phyloP scores from a whole-genome alignment of 2,329 filamentous ascomycete genomes.

The Whalleya microplaca region DNA sequence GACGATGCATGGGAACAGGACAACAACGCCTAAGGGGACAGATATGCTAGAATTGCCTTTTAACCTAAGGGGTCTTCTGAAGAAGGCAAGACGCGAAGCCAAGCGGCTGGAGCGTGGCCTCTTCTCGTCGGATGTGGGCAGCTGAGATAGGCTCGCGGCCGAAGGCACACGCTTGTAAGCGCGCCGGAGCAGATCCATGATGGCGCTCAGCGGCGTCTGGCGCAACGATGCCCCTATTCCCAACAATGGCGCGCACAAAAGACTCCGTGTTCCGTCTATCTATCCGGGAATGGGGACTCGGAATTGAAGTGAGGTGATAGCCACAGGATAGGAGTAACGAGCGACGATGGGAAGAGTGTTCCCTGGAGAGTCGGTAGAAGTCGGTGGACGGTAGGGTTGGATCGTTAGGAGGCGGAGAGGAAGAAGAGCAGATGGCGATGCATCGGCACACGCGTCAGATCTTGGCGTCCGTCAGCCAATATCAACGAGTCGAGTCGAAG shows the following conservation, averaged over 20 bases:
- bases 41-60: slow-evolving; percentile 91
- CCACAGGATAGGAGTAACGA: slow-evolving; percentile 32
- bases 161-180: slow-evolving; percentile 55
- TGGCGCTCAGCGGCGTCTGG: slow-evolving; percentile 20
- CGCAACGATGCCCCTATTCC: slow-evolving; percentile 19
- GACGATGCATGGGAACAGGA: slow-evolving; percentile 90
- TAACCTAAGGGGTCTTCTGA: slow-evolving; percentile 83
- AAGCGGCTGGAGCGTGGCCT: slow-evolving; percentile 44
- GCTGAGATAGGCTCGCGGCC: slow-evolving; percentile 42
- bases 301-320: slow-evolving; percentile 3
- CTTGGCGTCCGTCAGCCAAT: slow-evolving; percentile 13
- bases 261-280: slow-evolving; percentile 15
- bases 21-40: slow-evolving; percentile 87
- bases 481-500: slow-evolving; percentile 17
- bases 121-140: slow-evolving; percentile 59
- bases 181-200: slow-evolving; percentile 63
- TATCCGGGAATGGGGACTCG: slow-evolving; percentile 13
- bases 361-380: slow-evolving; percentile 2
- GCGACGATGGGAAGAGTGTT: slow-evolving; percentile 29
- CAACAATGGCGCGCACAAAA: slow-evolving; percentile 19
- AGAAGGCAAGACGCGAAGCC: slow-evolving; percentile 70
- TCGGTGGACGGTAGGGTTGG: not conserved
- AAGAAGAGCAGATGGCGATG: not conserved
- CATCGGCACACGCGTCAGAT: slow-evolving; percentile 22
- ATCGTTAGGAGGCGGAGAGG: not conserved